Evolutionary conservation across 2,329 filamentous ascomycete species (phyloP), one percentile per base, ranked within the genome.

Genomic region (Pyricularia grisea): DNA sequence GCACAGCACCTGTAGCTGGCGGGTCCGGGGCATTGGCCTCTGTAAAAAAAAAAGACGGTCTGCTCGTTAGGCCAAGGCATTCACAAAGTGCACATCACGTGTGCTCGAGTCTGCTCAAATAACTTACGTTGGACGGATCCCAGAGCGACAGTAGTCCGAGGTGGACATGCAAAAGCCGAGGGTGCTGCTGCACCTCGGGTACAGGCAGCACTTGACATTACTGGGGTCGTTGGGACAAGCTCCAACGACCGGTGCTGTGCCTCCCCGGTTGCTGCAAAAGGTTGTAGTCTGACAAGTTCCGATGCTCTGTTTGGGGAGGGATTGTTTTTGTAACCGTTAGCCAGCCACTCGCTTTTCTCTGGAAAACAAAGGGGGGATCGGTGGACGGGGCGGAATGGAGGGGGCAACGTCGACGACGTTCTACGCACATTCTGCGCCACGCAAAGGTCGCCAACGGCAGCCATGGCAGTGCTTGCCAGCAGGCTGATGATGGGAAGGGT

Each of bases 361-460:
- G 42, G n/a, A n/a, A n/a, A n/a, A n/a, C 0, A 42, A 50, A 66
- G 20, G 20, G 42, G 17, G 17, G 17, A 50, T 5, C 11, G 33
- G 33, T 36, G 1, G 42, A 50, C 42, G 14, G 20, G 42, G 42
- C 6, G 17, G 14, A 11, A 20, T n/a, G n/a, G n/a, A 50, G 42
- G 10, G 42, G 42, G 7, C 14, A 12, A 66, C 7, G 23, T 10
- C 33, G n/a, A 14, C 7, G 25, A 28, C n/a, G 4, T 36, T 12
- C 65, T 66, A 50, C 42, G 20, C 11, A 66, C 65, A 31, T n/a
- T n/a, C 17, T n/a, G 9, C 7, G 65, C 65, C 33, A 25, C 17
- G 65, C 65, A 66, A 17, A 66, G 65, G 33, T 66, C 65, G 23
- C 25, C 25, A 30, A 66, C 55, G 23, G 65, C 31, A 36, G 65